Percentiles rank a stretch among this genome's conserved stretches.
phyloP scores from a whole-genome alignment of 176 grass and related monocot species.

The Triticum monococcum region DNA sequence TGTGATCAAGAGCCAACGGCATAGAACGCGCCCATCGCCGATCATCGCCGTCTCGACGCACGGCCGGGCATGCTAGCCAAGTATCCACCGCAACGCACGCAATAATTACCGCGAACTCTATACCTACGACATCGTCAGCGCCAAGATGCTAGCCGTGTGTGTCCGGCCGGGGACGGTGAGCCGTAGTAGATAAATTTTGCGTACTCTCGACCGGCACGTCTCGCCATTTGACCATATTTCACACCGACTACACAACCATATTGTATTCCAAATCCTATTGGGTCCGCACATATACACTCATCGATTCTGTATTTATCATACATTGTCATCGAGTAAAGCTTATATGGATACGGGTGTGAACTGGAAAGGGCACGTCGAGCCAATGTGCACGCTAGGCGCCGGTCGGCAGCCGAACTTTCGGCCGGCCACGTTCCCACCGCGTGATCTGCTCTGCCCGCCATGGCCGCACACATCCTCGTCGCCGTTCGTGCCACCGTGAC shows the following conservation, averaged over 20 bases:
- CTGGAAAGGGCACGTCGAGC: background rate
- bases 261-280: background rate
- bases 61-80: background rate
- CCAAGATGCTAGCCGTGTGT: background rate
- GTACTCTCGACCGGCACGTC: background rate
- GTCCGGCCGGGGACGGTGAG: background rate
- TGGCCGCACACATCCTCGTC: too few species aligned
- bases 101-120: background rate
- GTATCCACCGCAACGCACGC: background rate
- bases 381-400: background rate
- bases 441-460: too few species aligned
- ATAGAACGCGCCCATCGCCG: background rate
- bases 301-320: background rate
- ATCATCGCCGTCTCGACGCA: background rate
- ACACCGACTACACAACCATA: background rate
- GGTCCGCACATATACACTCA: background rate
- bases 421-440: too few species aligned
- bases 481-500: too few species aligned
- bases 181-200: conserved; percentile 28
- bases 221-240: background rate
- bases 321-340: background rate
- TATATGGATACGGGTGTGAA: background rate
- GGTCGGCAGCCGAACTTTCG: too few species aligned
- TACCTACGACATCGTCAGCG: background rate
- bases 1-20: conserved; percentile 3